Evolutionary conservation across 768 basidiomycete genomes (phyloP).

Genomic region (Agaricus blazei): DNA sequence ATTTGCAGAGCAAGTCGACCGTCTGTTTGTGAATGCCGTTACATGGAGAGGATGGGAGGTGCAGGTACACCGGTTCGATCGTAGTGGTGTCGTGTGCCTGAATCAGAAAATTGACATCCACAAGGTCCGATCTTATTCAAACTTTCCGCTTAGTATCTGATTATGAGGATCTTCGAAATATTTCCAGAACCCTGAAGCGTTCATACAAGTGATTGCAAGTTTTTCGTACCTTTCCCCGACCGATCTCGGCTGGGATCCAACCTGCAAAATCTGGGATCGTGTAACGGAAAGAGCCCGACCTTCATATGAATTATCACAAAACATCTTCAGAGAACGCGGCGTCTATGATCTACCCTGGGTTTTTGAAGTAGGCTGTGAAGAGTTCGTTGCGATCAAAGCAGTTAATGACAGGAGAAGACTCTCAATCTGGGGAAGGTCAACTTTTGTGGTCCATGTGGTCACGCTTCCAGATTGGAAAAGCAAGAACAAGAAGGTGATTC

Average conservation of each 20-base stretch:
- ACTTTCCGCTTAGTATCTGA: not conserved
- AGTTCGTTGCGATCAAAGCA: not conserved
- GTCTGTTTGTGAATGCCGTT: not conserved
- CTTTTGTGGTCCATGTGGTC: not conserved
- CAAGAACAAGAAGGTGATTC: not conserved
- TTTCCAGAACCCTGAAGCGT: not conserved
- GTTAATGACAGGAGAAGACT: not conserved
- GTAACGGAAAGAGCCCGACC: not conserved
- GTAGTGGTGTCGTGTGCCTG: not conserved
- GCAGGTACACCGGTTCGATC: not conserved
- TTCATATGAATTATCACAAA: not conserved
- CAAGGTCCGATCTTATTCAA: not conserved
- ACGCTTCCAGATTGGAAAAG: not conserved
- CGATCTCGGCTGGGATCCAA: not conserved
- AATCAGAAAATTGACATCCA: not conserved
- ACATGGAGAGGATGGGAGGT: not conserved
- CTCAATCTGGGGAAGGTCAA: not conserved
- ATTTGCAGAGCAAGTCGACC: not conserved
- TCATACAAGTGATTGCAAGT: not conserved
- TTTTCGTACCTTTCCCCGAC: not conserved
- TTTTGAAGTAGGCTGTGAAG: not conserved
- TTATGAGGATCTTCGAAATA: too few relatives aligned
- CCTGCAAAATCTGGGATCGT: not conserved
- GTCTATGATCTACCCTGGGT: not conserved
- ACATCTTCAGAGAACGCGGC: not conserved